These are phyloP conservation scores for Tuber umbilicatum DNA, from an alignment of 495 filamentous ascomycete genomes.

Conservation along the genomic window DNA sequence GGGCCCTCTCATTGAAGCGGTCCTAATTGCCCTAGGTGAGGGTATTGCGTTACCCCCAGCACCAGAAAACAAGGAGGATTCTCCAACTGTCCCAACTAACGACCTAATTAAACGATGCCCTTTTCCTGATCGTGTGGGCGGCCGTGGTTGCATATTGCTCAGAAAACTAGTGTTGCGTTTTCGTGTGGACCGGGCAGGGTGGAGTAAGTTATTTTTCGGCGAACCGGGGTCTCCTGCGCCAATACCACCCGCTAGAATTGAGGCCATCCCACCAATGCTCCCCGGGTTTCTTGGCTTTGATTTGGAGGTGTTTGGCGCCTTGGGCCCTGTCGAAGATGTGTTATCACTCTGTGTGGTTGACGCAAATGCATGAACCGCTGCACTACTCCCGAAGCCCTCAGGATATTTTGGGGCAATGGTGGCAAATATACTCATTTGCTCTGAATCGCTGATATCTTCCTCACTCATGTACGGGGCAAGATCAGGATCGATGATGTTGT, in stretches of 20 bases:
- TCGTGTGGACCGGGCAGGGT: constrained; percentile 27
- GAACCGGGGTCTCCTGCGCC: constrained; percentile 25
- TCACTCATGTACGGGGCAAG: constrained; percentile 93
- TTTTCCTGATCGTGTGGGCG: constrained; percentile 36
- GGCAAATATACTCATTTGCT: constrained; percentile 79
- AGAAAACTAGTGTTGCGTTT: constrained; percentile 39
- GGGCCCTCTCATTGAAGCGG: constrained; percentile 74
- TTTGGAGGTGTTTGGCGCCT: constrained; percentile 32
- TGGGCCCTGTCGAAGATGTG: constrained; percentile 24
- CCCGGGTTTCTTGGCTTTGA: constrained; percentile 38
- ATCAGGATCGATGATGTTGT: constrained; percentile 97
- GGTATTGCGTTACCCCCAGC: constrained; percentile 23
- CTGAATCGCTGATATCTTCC: constrained; percentile 82
- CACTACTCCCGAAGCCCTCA: constrained; percentile 23
- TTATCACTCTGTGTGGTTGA: constrained; percentile 17
- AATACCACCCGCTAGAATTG: constrained; percentile 28
- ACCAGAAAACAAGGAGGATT: constrained; percentile 30
- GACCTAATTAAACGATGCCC: constrained; percentile 39
- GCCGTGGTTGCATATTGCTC: constrained; percentile 34
- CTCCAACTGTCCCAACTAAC: constrained; percentile 31
- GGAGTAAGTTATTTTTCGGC: constrained; percentile 21
- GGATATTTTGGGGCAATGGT: constrained; percentile 49
- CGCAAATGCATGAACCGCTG: constrained; percentile 4
- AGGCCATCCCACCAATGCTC: constrained; percentile 37
- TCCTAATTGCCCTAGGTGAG: constrained; percentile 50